phyloP scores from a whole-genome alignment of 2,329 filamentous ascomycete genomes.

The Spiromastix sp. region DNA sequence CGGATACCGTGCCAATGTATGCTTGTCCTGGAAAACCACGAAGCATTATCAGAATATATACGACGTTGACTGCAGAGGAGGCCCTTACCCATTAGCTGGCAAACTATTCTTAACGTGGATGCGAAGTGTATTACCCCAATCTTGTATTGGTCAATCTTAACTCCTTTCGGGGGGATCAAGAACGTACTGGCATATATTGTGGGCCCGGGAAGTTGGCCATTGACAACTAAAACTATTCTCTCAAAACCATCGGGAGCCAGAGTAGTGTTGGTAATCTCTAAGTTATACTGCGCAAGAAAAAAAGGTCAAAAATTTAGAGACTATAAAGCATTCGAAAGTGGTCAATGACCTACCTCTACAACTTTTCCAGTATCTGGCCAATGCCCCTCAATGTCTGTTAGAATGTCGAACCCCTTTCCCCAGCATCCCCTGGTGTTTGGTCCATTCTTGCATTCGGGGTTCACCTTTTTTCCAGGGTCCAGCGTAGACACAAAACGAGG shows the following conservation, averaged over 20 bases:
- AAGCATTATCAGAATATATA: not conserved
- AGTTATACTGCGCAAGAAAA: constrained; percentile 7
- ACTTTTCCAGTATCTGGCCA: constrained; percentile 17
- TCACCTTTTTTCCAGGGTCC: not conserved
- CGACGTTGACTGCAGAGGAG: not conserved
- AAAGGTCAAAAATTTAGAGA: not conserved
- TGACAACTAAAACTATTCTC: constrained; percentile 43
- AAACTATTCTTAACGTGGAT: constrained; percentile 46
- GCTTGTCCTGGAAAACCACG: constrained; percentile 29
- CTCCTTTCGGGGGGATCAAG: not conserved
- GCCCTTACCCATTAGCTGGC: constrained; percentile 38
- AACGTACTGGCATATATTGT: constrained; percentile 43
- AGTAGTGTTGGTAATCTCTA: constrained; percentile 14
- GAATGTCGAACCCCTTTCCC: constrained; percentile 16
- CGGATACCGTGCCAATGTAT: constrained; percentile 56
- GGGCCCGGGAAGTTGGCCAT: constrained; percentile 58
- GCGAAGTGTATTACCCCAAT: constrained; percentile 50
- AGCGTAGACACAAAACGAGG: too few species aligned
- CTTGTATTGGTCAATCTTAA: not conserved
- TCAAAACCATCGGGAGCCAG: constrained; percentile 19
- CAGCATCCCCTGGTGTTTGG: constrained; percentile 16
- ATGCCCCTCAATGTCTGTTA: constrained; percentile 15
- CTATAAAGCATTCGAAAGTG: not conserved
- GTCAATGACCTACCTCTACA: constrained; percentile 6
- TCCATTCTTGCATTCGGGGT: constrained; percentile 13